These are phyloP conservation scores for Diutina scorzettiae DNA, from an alignment of 1,139 yeast species.

Conservation along the genomic window DNA sequence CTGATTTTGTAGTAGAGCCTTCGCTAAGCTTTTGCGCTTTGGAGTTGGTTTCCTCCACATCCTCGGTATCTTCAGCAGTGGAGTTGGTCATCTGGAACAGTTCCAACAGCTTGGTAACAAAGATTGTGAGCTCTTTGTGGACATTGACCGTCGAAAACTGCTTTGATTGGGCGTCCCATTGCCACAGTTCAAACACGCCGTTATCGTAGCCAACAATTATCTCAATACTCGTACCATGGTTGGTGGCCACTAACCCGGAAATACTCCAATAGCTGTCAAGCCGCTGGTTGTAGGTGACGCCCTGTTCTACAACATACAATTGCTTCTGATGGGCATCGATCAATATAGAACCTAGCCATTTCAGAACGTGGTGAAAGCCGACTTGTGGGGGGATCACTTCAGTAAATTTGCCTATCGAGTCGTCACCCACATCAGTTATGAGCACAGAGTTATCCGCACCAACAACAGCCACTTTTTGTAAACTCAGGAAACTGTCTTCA, in stretches of 20 bases:
- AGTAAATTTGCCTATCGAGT: neutral
- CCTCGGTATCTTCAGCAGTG: slow-evolving; percentile 2
- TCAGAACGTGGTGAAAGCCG: neutral
- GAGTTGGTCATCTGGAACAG: slow-evolving; percentile 2
- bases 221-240: neutral
- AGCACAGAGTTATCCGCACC: neutral
- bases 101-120: neutral
- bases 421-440: neutral
- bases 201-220: neutral
- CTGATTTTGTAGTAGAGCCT: neutral
- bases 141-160: neutral
- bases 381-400: neutral
- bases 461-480: neutral
- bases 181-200: neutral
- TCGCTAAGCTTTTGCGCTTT: neutral
- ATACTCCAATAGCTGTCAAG: slow-evolving; percentile 1
- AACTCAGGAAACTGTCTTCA: no score
- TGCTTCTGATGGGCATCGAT: neutral
- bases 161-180: neutral
- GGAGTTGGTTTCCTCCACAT: neutral
- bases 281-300: neutral
- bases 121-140: neutral
- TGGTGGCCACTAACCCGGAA: neutral
- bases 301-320: neutral
- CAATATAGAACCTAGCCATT: neutral